phyloP scores from a whole-genome alignment of 2,329 filamentous ascomycete species.

The Aaosphaeria arxii region DNA sequence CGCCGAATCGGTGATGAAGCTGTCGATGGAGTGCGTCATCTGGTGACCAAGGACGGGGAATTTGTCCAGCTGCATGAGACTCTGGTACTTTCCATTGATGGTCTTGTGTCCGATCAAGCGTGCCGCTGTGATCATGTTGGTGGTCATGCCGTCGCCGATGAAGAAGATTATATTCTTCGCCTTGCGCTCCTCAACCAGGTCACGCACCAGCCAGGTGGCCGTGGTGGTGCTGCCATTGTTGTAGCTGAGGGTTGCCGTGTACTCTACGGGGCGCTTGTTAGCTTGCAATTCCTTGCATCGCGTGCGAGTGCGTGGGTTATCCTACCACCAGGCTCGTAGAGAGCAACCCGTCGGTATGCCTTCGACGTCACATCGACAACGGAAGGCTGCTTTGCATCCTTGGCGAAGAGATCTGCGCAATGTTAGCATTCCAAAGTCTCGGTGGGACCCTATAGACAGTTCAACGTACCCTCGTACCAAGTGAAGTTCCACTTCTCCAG shows the following conservation, averaged over 20 bases:
- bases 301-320: not conserved
- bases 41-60: conserved; percentile 85
- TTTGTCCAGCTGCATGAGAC: conserved; percentile 71
- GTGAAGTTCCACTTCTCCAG: conserved; percentile 79
- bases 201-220: conserved; percentile 74
- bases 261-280: conserved; percentile 46
- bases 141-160: conserved; percentile 69
- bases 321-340: conserved; percentile 67
- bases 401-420: conserved; percentile 65
- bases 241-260: conserved; percentile 73
- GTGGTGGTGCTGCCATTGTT: conserved; percentile 69
- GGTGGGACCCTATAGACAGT: not conserved
- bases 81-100: conserved; percentile 81
- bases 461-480: conserved; percentile 68
- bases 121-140: conserved; percentile 77
- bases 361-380: conserved; percentile 79
- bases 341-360: conserved; percentile 70
- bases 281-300: not conserved
- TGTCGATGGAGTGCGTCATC: conserved; percentile 83
- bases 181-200: conserved; percentile 66
- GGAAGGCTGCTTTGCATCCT: conserved; percentile 66
- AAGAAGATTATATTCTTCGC: conserved; percentile 86
- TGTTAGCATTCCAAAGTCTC: not conserved
- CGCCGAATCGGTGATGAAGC: conserved; percentile 82
- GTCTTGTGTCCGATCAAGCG: conserved; percentile 78